Evolutionary conservation across 2,329 filamentous ascomycete species (phyloP).

Genomic region (Aspergillus sp.): DNA sequence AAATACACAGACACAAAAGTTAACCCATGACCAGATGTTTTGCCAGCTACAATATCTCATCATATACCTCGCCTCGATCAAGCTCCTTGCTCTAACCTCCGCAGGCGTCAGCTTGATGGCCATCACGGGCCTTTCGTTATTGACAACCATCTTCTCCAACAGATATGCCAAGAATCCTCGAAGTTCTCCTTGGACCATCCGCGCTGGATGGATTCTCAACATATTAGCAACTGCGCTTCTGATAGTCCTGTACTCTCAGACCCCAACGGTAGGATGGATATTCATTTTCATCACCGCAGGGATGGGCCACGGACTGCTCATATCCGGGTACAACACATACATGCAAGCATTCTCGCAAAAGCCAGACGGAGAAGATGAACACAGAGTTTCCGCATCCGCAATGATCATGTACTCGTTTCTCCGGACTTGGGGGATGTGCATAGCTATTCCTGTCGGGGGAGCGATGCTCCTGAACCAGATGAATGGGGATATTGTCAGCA

Average conservation of each 20-base stretch:
- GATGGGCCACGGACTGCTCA: constrained; percentile 38
- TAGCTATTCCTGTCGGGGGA: constrained; percentile 38
- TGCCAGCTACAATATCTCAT: constrained; percentile 39
- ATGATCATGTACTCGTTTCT: constrained; percentile 37
- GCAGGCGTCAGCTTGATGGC: constrained; percentile 38
- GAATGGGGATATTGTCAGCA: neutral
- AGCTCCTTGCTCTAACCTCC: constrained; percentile 25
- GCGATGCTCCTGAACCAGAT: constrained; percentile 39
- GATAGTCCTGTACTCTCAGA: constrained; percentile 30
- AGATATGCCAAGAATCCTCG: constrained; percentile 10
- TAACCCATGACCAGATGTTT: constrained; percentile 28
- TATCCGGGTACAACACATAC: constrained; percentile 35
- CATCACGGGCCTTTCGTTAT: constrained; percentile 24
- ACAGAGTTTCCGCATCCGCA: constrained; percentile 8
- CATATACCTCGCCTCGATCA: constrained; percentile 37
- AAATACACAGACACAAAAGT: neutral
- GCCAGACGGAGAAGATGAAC: neutral
- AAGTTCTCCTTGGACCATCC: constrained; percentile 36
- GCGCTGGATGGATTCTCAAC: constrained; percentile 37
- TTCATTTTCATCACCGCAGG: constrained; percentile 35
- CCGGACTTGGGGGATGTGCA: constrained; percentile 40
- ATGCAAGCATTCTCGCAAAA: constrained; percentile 10
- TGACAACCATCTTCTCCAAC: constrained; percentile 10
- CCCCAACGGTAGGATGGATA: constrained; percentile 30
- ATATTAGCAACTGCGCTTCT: constrained; percentile 34